Evolutionary conservation across 768 basidiomycete species (phyloP), one percentile per base, ranked within the genome.

Genomic region (Trametes coccinea): DNA sequence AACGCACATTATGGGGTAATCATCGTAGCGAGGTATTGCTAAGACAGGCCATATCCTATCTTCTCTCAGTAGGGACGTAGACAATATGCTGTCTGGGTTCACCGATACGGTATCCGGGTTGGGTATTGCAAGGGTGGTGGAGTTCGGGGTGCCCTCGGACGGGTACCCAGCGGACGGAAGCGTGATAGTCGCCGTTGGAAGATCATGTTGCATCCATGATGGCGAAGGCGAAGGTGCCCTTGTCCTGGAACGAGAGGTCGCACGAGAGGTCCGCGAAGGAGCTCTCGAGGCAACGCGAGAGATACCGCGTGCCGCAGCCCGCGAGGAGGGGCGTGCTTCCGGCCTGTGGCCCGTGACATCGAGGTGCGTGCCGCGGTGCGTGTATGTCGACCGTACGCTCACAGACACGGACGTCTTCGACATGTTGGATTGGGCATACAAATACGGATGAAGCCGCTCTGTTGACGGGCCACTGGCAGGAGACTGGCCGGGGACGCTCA

Each of bases 231-330:
- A 57, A 1, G 34, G 50, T 6, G 56, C 61, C 5, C 56, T 47
- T 8, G 56, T 54, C n/a, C 61, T 39, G 4, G 61, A 62, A 1
- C 56, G 39, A 9, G 61, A 62, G 13, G 61, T 54, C 10, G 56
- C 52, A n/a, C 61, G 45, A 14, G 61, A 59, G 5, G 45, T 55
- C 37, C 14, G 47, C 4, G 56, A 57, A 27, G 56, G 48, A 8
- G 56, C 56, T 17, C 56, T n/a, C 11, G 61, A 58, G 1, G 61
- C 61, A 2, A 62, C 56, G 30, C 61, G 61, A 45, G 56, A 41
- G 16, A 62, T 62, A 11, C 61, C 61, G 22, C 61, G 61, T 37
- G 61, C 61, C 14, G 61, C 56, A n/a, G 56, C 61, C 17, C 56
- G 56, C 44, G 51, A 22, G 9, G 45, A 53, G n/a, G 56, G 46